These are phyloP conservation scores for Pleurozium schreberi DNA, from an alignment of 225 moss, liverwort and hornwort genomes.

Conservation along the genomic window DNA sequence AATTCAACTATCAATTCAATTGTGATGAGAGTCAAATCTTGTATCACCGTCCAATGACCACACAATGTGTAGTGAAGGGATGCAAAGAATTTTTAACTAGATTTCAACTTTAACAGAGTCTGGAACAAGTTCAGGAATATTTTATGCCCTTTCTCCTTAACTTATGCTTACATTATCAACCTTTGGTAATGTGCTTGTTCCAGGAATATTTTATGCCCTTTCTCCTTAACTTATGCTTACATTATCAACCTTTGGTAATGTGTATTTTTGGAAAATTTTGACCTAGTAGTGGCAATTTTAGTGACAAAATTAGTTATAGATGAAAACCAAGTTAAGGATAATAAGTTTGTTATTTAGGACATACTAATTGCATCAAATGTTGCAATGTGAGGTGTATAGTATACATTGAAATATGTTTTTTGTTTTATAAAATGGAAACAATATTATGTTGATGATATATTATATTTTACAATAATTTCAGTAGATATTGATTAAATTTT, in stretches of 20 bases:
- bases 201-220: background rate
- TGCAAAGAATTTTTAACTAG: no score
- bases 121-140: background rate
- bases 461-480: no score
- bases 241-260: no score
- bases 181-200: accelerated
- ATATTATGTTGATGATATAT: no score
- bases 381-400: accelerated
- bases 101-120: slow-evolving; percentile 30
- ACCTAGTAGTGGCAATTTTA: background rate
- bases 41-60: no score
- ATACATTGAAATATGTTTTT: accelerated
- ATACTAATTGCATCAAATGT: accelerated
- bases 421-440: accelerated
- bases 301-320: no score
- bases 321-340: background rate
- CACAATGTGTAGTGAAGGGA: slow-evolving; percentile 28
- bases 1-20: no score
- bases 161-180: no score
- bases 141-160: background rate
- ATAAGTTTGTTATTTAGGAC: background rate
- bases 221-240: background rate
- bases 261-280: background rate
- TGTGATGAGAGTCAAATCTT: no score
- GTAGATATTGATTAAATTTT: background rate